A percentile compares a stretch with the other conserved stretches of the same genome.
phyloP scores from a whole-genome alignment of 2,329 filamentous ascomycete genomes.

The Cladosporium phlei region DNA sequence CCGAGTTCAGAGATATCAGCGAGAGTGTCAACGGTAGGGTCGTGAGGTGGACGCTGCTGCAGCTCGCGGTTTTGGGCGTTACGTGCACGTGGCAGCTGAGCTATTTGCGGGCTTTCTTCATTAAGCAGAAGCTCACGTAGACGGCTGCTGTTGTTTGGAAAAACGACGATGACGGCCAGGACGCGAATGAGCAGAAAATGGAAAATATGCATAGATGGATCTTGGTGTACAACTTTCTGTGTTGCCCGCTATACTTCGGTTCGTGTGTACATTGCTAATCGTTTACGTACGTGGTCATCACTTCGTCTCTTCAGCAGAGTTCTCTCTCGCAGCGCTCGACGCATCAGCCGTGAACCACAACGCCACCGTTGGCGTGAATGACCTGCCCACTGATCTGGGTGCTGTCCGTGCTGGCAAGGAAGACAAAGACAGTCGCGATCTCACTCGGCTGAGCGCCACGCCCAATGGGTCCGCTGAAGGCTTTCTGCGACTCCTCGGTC shows the following conservation, averaged over 20 bases:
- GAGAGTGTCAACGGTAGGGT: slow-evolving; percentile 89
- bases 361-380: slow-evolving; percentile 60
- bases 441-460: slow-evolving; percentile 75
- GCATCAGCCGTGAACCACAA: slow-evolving; percentile 46
- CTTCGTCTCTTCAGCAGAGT: too few species aligned
- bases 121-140: slow-evolving; percentile 98
- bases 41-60: slow-evolving; percentile 88
- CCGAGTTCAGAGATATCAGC: slow-evolving; percentile 96
- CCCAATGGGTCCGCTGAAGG: slow-evolving; percentile 71
- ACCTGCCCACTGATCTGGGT: slow-evolving; percentile 69
- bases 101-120: slow-evolving; percentile 94
- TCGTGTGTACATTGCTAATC: neutral
- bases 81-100: slow-evolving; percentile 97
- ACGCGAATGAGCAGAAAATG: neutral
- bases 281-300: too few species aligned
- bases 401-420: slow-evolving; percentile 70
- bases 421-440: slow-evolving; percentile 76
- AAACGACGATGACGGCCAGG: too few species aligned
- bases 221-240: too few species aligned
- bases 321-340: too few species aligned
- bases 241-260: too few species aligned
- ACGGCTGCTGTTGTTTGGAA: too few species aligned
- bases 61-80: slow-evolving; percentile 74
- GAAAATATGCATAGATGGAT: neutral
- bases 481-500: slow-evolving; percentile 63